These are phyloP conservation scores for Podaxis sp. DNA, from an alignment of 768 basidiomycete genomes.

Conservation along the genomic window DNA sequence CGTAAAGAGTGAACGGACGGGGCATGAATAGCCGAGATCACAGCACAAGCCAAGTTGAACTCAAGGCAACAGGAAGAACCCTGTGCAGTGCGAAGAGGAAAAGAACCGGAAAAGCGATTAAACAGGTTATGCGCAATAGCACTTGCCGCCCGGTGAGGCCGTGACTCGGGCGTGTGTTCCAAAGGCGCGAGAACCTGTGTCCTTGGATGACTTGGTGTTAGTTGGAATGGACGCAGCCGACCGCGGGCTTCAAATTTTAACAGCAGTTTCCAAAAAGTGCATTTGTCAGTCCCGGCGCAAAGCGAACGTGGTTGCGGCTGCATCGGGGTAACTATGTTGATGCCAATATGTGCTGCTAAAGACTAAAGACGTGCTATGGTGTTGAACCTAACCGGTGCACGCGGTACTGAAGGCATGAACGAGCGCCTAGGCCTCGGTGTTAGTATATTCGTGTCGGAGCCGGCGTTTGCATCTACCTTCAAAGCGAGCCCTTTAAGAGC, in stretches of 20 bases:
- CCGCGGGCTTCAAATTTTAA: background rate
- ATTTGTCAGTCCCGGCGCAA: background rate
- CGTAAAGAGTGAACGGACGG: too few species aligned
- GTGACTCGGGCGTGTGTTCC: background rate
- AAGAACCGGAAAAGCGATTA: too few species aligned
- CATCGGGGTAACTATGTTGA: background rate
- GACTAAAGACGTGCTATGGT: constrained; percentile 5
- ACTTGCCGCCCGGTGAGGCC: too few species aligned
- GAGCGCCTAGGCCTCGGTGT: constrained; percentile 31
- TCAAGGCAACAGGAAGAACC: too few species aligned
- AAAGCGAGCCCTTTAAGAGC: constrained; percentile 78
- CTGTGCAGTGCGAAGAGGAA: too few species aligned
- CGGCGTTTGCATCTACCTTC: constrained; percentile 46
- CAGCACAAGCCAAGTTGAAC: too few species aligned
- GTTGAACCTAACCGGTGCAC: constrained; percentile 17
- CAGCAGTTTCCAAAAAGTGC: background rate
- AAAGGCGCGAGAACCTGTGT: background rate
- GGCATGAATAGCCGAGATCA: too few species aligned
- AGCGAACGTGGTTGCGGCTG: background rate
- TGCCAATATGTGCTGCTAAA: background rate
- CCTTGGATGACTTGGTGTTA: background rate
- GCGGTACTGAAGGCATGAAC: constrained; percentile 36
- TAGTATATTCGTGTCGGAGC: background rate
- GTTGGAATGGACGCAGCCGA: background rate
- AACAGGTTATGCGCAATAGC: background rate